Percentiles rank a stretch among this genome's conserved stretches.
phyloP scores from a whole-genome alignment of 2,329 filamentous ascomycete species.

The Curvularia hawaiiensis region DNA sequence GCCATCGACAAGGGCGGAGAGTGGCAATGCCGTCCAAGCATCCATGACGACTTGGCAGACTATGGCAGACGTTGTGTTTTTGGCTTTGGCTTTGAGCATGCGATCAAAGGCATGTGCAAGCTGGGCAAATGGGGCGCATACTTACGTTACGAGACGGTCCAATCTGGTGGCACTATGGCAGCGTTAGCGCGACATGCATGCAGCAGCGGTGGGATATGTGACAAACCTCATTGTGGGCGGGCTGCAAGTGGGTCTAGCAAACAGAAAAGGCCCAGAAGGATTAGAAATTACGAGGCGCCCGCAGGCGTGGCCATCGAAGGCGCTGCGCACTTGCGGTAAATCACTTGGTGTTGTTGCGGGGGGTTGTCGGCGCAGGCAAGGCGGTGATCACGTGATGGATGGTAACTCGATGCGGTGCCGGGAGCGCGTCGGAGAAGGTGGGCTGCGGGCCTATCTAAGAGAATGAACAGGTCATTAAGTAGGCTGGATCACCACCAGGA shows the following conservation, averaged over 20 bases:
- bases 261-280: constrained; percentile 14
- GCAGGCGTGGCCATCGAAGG: constrained; percentile 31
- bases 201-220: constrained; percentile 19
- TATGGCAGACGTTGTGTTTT: not conserved
- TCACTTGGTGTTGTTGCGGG: not conserved
- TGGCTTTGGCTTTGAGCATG: not conserved
- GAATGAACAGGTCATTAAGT: constrained; percentile 26
- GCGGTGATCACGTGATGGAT: constrained; percentile 30
- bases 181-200: constrained; percentile 43
- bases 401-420: constrained; percentile 34
- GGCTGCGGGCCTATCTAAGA: constrained; percentile 38
- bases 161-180: constrained; percentile 46
- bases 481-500: constrained; percentile 23
- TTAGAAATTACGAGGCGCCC: constrained; percentile 38
- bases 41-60: not conserved
- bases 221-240: constrained; percentile 39
- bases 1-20: constrained; percentile 3
- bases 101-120: not conserved
- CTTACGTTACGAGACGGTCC: constrained; percentile 48
- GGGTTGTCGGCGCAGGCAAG: constrained; percentile 4
- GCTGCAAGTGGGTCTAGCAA: constrained; percentile 13
- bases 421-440: constrained; percentile 37
- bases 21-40: not conserved
- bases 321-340: constrained; percentile 4
- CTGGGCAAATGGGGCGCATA: constrained; percentile 27